Conservation (phyloP, 164 flowering plant genomes). For the Protea cynaroides region DNA sequence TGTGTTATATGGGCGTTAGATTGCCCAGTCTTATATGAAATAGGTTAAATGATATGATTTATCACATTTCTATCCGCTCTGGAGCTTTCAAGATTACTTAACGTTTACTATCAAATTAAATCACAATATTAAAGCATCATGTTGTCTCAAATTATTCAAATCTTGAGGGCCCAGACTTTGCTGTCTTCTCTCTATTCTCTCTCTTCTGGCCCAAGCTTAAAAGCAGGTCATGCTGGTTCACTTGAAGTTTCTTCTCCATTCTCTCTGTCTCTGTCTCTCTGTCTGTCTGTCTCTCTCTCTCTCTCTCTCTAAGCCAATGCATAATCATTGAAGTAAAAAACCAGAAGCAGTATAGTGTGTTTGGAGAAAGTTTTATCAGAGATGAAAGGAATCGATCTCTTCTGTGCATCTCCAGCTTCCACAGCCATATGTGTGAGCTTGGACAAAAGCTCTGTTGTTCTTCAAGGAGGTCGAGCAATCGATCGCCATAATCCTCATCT, state of each 20-base stretch:
- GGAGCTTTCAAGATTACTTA: no score
- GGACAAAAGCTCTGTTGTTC: slow-evolving; percentile 47
- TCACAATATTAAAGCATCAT: no score
- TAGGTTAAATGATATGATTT: no score
- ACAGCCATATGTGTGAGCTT: slow-evolving; percentile 67
- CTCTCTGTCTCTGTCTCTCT: slow-evolving; percentile 10
- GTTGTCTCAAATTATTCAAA: not conserved
- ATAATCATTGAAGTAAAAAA: not conserved
- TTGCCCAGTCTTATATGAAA: no score
- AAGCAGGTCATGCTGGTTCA: slow-evolving; percentile 20
- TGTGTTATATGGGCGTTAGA: no score
- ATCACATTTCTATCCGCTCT: no score
- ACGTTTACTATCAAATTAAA: slow-evolving; percentile 8
- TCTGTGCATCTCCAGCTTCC: slow-evolving; percentile 75
- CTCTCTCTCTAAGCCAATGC: slow-evolving; percentile 4
- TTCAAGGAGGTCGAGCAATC: slow-evolving; percentile 24
- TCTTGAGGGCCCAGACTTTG: slow-evolving; percentile 8
- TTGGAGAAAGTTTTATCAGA: not conserved
- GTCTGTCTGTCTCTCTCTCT: slow-evolving; percentile 4
- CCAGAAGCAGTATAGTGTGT: not conserved
- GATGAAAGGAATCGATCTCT: slow-evolving; percentile 67
- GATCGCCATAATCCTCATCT: slow-evolving; percentile 29
- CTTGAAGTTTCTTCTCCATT: slow-evolving; percentile 8
- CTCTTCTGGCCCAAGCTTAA: slow-evolving; percentile 19
- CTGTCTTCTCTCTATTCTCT: slow-evolving; percentile 1